phyloP scores from a whole-genome alignment of 1,284 basidiomycete genomes.

The Gomphus bonarii region DNA sequence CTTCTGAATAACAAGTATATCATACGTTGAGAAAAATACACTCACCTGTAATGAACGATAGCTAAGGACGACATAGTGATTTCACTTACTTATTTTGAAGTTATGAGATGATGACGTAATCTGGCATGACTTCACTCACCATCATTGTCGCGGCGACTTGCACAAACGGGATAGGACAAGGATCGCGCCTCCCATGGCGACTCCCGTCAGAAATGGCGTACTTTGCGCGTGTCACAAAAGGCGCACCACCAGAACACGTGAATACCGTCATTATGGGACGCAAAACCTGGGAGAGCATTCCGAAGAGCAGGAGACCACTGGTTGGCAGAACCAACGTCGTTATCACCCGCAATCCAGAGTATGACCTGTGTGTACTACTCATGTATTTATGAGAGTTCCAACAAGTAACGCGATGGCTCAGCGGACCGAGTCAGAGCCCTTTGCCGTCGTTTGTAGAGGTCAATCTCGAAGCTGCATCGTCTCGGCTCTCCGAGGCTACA shows the following conservation, averaged over 20 bases:
- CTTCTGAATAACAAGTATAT: too few species aligned
- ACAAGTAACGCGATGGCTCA: background rate
- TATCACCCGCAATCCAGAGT: conserved; percentile 55
- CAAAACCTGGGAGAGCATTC: conserved; percentile 98
- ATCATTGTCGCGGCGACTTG: conserved; percentile 90
- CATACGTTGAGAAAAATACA: too few species aligned
- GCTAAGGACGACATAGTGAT: too few species aligned
- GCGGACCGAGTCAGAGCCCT: conserved; percentile 4
- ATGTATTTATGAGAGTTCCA: background rate
- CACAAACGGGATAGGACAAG: conserved; percentile 80
- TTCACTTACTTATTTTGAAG: too few species aligned
- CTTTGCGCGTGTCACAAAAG: conserved; percentile 73
- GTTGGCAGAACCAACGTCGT: conserved; percentile 74
- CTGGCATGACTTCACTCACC: conserved; percentile 51
- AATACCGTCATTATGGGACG: conserved; percentile 95
- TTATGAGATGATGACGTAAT: background rate
- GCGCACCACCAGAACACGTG: conserved; percentile 39
- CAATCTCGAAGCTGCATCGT: conserved; percentile 15
- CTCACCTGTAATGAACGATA: too few species aligned
- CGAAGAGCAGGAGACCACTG: conserved; percentile 79
- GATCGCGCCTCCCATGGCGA: conserved; percentile 79
- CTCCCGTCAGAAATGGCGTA: conserved; percentile 89
- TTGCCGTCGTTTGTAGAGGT: conserved; percentile 15
- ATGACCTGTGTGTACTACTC: conserved; percentile 47
- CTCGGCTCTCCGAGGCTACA: conserved; percentile 5